Evolutionary conservation across 2,329 filamentous ascomycete species (phyloP), one percentile per base, ranked within the genome.

Genomic region (Cladosporium velox): DNA sequence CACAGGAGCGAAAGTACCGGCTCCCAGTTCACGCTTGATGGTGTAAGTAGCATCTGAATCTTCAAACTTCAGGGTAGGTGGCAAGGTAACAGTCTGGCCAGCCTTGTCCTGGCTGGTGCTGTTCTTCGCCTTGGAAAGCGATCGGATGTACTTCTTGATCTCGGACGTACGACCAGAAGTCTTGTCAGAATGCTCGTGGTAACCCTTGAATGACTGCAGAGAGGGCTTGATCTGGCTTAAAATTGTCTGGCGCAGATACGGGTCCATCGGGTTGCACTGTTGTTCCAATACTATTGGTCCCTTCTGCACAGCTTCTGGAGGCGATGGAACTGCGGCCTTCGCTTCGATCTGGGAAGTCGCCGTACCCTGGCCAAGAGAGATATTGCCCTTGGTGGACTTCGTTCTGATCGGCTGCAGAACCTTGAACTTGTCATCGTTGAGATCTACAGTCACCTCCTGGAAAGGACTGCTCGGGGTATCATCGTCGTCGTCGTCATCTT

Each of bases 1-100:
- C 2, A 99, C 95, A 0, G 95, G 94, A 0, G 94, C 95, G 78
- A 96, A 99, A 0, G 95, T 95, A 10, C 95, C 95, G 32, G 93
- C 91, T 1, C 95, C 95, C 14, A 99, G 87, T 76, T 98, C 93
- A 59, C 90, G 88, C 74, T 90, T 92, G 65, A 98, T 79, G 1
- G 87, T 90, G 77, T 97, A 99, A 51, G 85, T 86, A 47, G 88
- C 83, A 26, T 85, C 80, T 2, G 86, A 84, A 47, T 87, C 87
- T 0, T 87, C 83, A 67, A 97, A 91, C 51, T 87, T 82, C 26
- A 98, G 83, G 4, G 86, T 82, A 0, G 91, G 88, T 0, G 88
- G 85, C 52, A 86, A 81, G 0, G 84, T 79, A 2, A 88, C 77
- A 30, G 87, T 86, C 11, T 84, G 84, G 1, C 84, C 82, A 59